A percentile compares a stretch with the other conserved stretches of the same genome.
These are phyloP conservation scores for Emergomyces pasteurianus DNA, from an alignment of 2,329 filamentous ascomycete genomes.

Conservation along the genomic window DNA sequence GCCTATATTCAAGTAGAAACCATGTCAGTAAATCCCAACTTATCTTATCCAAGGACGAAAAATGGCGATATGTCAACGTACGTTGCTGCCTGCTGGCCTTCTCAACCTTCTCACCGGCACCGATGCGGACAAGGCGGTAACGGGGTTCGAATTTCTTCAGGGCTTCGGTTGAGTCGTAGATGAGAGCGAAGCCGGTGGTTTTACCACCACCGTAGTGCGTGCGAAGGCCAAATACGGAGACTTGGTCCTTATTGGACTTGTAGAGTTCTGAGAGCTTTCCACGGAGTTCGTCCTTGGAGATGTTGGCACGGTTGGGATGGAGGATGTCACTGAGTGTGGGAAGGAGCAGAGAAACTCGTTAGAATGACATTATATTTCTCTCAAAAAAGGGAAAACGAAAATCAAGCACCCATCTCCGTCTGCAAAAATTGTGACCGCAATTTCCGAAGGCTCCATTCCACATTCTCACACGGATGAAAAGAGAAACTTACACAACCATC, in stretches of 20 bases:
- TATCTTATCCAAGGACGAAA: conserved; percentile 2
- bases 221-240: conserved; percentile 95
- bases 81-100: conserved; percentile 97
- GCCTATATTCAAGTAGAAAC: conserved; percentile 45
- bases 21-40: conserved; percentile 7
- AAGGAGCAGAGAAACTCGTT: conserved; percentile 7
- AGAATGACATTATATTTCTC: conserved; percentile 6
- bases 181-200: conserved; percentile 95
- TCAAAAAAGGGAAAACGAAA: not conserved
- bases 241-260: conserved; percentile 96
- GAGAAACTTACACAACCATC: conserved; percentile 88
- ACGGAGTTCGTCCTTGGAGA: conserved; percentile 98
- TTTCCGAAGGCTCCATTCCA: not conserved
- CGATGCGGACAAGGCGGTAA: conserved; percentile 92
- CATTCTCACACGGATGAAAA: conserved; percentile 5
- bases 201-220: conserved; percentile 99
- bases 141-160: conserved; percentile 99
- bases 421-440: not conserved
- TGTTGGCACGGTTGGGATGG: conserved; percentile 95
- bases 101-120: conserved; percentile 88
- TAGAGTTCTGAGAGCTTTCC: conserved; percentile 89
- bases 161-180: conserved; percentile 96
- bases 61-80: conserved; percentile 46
- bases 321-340: conserved; percentile 73
- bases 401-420: not conserved